phyloP scores from a whole-genome alignment of 2,329 filamentous ascomycete species.

The Monilinia vaccinii-corymbosi region DNA sequence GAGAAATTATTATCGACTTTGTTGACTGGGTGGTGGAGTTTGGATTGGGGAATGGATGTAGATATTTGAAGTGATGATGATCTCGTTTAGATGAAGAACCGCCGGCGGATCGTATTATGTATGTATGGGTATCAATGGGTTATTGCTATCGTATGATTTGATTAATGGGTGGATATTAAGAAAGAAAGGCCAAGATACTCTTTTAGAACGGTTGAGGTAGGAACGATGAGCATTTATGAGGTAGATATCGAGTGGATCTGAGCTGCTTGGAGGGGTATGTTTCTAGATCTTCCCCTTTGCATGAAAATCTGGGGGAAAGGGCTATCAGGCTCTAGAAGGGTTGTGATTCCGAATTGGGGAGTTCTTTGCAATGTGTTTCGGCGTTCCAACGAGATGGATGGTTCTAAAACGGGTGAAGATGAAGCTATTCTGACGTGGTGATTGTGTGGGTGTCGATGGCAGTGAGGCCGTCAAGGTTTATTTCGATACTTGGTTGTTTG shows the following conservation, averaged over 20 bases:
- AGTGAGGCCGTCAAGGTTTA: background rate
- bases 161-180: background rate
- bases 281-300: conserved; percentile 5
- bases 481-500: background rate
- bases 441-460: background rate
- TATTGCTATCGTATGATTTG: background rate
- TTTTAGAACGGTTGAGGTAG: conserved; percentile 1
- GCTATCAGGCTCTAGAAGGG: background rate
- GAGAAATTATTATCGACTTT: background rate
- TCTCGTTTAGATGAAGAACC: conserved; percentile 8
- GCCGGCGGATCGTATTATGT: conserved; percentile 1
- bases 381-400: background rate
- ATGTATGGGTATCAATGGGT: background rate
- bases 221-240: conserved; percentile 18
- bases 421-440: background rate
- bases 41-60: background rate
- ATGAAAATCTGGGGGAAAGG: background rate
- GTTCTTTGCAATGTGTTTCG: background rate
- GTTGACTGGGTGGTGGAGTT: background rate
- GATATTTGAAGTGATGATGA: background rate
- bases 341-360: background rate
- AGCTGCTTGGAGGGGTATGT: conserved; percentile 3
- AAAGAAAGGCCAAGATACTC: background rate
- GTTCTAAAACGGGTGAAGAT: background rate
- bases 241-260: conserved; percentile 11